A percentile compares a stretch with the other conserved stretches of the same genome.
Evolutionary conservation across 495 filamentous ascomycete species (phyloP).

Genomic region (Massariosphaeria phaeospora): DNA sequence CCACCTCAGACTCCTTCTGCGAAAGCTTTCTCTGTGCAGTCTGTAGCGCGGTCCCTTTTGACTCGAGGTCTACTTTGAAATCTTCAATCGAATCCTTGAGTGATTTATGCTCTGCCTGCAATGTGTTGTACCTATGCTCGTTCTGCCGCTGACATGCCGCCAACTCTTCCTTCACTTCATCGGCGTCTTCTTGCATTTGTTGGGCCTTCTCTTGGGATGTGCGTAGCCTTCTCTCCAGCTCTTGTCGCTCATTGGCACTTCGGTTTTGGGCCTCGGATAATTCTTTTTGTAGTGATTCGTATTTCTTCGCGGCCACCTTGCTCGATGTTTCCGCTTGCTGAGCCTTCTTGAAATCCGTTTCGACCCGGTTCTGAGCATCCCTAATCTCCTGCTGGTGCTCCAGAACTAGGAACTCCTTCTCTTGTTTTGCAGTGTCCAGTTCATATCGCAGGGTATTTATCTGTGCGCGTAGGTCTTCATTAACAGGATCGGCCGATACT

Average conservation of each 20-base stretch:
- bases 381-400: slow-evolving; percentile 79
- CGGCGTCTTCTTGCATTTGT: slow-evolving; percentile 66
- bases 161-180: slow-evolving; percentile 66
- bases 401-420: slow-evolving; percentile 70
- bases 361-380: slow-evolving; percentile 65
- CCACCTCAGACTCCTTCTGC: slow-evolving; percentile 63
- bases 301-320: slow-evolving; percentile 62
- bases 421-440: slow-evolving; percentile 71
- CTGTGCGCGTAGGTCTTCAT: slow-evolving; percentile 64
- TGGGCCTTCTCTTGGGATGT: slow-evolving; percentile 67
- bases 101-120: slow-evolving; percentile 63
- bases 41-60: slow-evolving; percentile 58
- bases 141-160: slow-evolving; percentile 65
- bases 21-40: slow-evolving; percentile 61
- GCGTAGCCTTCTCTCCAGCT: slow-evolving; percentile 66
- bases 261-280: slow-evolving; percentile 64
- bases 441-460: slow-evolving; percentile 66
- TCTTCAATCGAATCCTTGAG: slow-evolving; percentile 65
- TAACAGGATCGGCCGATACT: slow-evolving; percentile 40
- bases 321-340: slow-evolving; percentile 69
- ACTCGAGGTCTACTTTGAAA: slow-evolving; percentile 63
- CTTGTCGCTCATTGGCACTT: slow-evolving; percentile 60
- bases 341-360: slow-evolving; percentile 77
- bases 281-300: slow-evolving; percentile 65
- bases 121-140: slow-evolving; percentile 63